Evolutionary conservation across 768 basidiomycete genomes (phyloP).

Genomic region (Leccinum truebloodii): DNA sequence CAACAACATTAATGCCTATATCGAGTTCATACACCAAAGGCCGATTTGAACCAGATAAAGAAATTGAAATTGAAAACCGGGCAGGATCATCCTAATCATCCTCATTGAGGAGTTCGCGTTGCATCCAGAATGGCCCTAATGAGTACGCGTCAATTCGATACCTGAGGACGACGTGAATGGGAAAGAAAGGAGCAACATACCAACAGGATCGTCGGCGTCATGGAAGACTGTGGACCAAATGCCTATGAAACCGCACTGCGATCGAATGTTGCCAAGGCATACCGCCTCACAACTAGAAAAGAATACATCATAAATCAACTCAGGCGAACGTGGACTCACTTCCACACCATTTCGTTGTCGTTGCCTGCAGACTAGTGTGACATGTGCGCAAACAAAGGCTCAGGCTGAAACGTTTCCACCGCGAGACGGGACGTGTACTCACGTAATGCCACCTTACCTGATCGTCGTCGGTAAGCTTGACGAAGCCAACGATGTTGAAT

Average conservation of each 20-base stretch:
- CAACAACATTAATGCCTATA: background rate
- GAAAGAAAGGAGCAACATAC: conserved; percentile 25
- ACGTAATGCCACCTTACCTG: conserved; percentile 68
- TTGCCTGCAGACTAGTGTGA: conserved; percentile 50
- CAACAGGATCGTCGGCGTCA: conserved; percentile 49
- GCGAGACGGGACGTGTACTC: conserved; percentile 25
- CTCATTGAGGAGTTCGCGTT: conserved; percentile 25
- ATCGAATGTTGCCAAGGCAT: conserved; percentile 61
- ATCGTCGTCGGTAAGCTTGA: conserved; percentile 57
- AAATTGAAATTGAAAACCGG: background rate
- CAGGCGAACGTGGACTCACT: conserved; percentile 35
- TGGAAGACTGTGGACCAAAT: conserved; percentile 51
- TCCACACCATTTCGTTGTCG: conserved; percentile 54
- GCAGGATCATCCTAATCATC: conserved; percentile 16
- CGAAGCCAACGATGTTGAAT: conserved; percentile 52
- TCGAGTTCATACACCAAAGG: background rate
- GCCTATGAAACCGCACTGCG: conserved; percentile 59
- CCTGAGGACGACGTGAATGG: background rate
- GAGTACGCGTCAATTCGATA: background rate
- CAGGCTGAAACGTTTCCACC: background rate
- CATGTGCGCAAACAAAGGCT: conserved; percentile 2
- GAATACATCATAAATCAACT: conserved; percentile 1
- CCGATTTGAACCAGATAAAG: background rate
- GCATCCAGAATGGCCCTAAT: conserved; percentile 33
- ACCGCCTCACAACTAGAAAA: conserved; percentile 57